Percentiles rank a stretch among this genome's conserved stretches.
phyloP scores from a whole-genome alignment of 129 eudicot genomes.

The Saussurea involucrata region DNA sequence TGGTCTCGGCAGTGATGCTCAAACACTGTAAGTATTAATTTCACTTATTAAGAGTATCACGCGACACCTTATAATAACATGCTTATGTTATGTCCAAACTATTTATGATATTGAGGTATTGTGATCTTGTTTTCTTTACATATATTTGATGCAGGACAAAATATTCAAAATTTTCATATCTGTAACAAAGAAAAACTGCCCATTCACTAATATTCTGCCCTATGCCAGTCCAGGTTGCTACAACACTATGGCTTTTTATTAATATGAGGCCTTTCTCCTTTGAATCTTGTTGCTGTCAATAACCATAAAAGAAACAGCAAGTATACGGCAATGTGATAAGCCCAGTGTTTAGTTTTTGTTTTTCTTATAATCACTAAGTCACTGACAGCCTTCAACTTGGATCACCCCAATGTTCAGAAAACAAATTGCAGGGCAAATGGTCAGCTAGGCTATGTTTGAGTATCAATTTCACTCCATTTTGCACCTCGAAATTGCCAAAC shows the following conservation, averaged over 20 bases:
- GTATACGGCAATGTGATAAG: not conserved
- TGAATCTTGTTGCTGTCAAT: not conserved
- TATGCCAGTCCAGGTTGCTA: not conserved
- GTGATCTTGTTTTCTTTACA: not conserved
- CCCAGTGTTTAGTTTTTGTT: not conserved
- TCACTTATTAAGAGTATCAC: not conserved
- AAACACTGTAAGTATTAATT: slow-evolving; percentile 54
- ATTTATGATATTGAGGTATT: not conserved
- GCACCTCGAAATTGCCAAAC: not conserved
- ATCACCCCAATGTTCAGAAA: not conserved
- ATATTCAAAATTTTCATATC: not conserved
- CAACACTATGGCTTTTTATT: not conserved
- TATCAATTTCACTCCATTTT: not conserved
- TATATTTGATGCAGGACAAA: not conserved
- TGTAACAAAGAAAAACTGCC: not conserved
- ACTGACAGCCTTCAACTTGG: not conserved
- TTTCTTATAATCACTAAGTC: not conserved
- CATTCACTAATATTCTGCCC: not conserved
- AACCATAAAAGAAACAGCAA: not conserved
- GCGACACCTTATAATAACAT: not conserved
- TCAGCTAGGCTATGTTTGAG: not conserved
- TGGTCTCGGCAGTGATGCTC: slow-evolving; percentile 80
- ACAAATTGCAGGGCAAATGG: not conserved
- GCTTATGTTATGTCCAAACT: not conserved
- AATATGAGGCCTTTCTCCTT: not conserved